Evolutionary conservation across 345 rosid species (phyloP), one percentile per base, ranked within the genome.

Genomic region (Salix udensis): DNA sequence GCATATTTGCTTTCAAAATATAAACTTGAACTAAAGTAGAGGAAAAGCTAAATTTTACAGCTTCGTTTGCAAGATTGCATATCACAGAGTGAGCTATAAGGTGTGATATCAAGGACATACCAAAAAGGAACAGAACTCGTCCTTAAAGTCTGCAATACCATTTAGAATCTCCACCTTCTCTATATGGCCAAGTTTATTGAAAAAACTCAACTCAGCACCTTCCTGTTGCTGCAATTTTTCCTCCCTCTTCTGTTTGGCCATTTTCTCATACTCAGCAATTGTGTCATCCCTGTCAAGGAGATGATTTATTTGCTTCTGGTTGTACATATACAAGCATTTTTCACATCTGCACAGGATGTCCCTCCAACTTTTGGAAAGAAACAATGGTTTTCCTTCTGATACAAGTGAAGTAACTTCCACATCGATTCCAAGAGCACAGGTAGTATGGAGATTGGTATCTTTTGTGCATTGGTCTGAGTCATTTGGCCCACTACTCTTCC

Each of bases 331-430:
- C 65, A 89, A 65, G 86, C 98, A 94, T 65, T 82, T 89, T 66
- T 82, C 84, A 70, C 99, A 96, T 85, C 85, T 87, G 85, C 99
- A 96, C 46, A 96, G 86, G 14, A 77, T 71, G 60, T 86, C 91
- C 86, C 99, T 94, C 98, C 98, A 96, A 78, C 74, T 89, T 82
- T 96, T 91, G 74, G 91, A 82, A 73, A 96, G 85, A 88, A 96
- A 96, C 72, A 94, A 68, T 4, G 98, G 93, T 78, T 85, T 87
- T 66, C 81, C 81, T 72, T 85, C 89, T 68, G 73, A 74, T 75
- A 76, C 83, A 42, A 87, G 62, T n/a, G 66, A 24, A 48, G 69
- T 68, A 66, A 61, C 71, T 61, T 42, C 60, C 65, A 42, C 69
- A 62, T 86, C 71, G 28, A 73, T 77, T 73, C 83, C 91, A 69